phyloP scores from a whole-genome alignment of 441 rosid species.

The Codiaeum variegatum region DNA sequence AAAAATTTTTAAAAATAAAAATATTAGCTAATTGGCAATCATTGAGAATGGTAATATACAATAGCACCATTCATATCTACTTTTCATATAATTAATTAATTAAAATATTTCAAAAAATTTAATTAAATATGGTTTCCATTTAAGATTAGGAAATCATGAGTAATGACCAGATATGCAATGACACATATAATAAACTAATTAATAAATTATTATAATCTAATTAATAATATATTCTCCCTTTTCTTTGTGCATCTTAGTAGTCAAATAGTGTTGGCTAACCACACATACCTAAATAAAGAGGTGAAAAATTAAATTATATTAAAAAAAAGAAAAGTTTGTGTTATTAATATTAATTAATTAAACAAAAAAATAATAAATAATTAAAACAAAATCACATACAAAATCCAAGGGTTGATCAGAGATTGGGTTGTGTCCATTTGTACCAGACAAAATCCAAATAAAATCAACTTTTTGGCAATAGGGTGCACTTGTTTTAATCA shows the following conservation, averaged over 20 bases:
- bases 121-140: background rate
- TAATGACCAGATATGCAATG: slow-evolving; percentile 21
- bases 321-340: slow-evolving; percentile 1
- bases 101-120: background rate
- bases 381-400: slow-evolving; percentile 5
- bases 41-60: slow-evolving; percentile 32
- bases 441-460: slow-evolving; percentile 19
- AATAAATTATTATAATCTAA: slow-evolving; percentile 9
- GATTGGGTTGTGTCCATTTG: slow-evolving; percentile 14
- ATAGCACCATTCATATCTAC: slow-evolving; percentile 18
- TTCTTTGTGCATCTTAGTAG: slow-evolving; percentile 26
- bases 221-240: slow-evolving; percentile 28
- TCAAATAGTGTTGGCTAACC: slow-evolving; percentile 45
- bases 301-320: background rate
- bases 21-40: slow-evolving; percentile 36
- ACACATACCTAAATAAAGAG: slow-evolving; percentile 17
- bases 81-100: background rate
- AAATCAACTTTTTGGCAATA: slow-evolving; percentile 29
- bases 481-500: background rate
- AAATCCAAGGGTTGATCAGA: slow-evolving; percentile 32
- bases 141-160: slow-evolving; percentile 28
- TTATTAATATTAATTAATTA: background rate
- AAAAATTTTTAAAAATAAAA: slow-evolving; percentile 18
- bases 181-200: background rate
- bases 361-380: slow-evolving; percentile 8